These are phyloP conservation scores for Encephalitozoon hellem DNA, from an alignment of 371 early-diverging fungal species.

Conservation along the genomic window DNA sequence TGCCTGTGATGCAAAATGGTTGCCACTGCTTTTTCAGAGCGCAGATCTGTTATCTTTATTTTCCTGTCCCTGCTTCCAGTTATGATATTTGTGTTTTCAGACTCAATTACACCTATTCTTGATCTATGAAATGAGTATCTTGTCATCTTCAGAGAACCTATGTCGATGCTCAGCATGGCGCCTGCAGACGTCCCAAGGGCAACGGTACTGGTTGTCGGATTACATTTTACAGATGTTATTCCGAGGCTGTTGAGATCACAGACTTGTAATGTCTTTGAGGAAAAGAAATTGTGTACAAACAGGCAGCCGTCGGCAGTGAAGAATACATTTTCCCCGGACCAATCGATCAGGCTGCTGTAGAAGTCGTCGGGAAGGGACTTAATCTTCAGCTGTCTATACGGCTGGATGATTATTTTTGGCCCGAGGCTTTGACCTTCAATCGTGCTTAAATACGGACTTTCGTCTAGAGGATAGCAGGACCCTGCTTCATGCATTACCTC, in stretches of 20 bases:
- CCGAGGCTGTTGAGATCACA: conserved; percentile 12
- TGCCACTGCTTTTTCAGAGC: conserved; percentile 16
- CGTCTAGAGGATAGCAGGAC: background rate
- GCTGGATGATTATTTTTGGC: conserved; percentile 3
- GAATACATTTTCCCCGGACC: conserved; percentile 55
- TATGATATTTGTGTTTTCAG: conserved; percentile 35
- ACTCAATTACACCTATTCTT: conserved; percentile 58
- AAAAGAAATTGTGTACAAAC: conserved; percentile 54
- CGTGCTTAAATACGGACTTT: background rate
- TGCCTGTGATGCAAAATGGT: conserved; percentile 52
- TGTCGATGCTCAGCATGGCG: conserved; percentile 12
- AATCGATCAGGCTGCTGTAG: conserved; percentile 60
- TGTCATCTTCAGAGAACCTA: conserved; percentile 7
- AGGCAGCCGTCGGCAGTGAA: conserved; percentile 54
- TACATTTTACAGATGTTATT: conserved; percentile 53
- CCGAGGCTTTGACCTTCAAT: background rate
- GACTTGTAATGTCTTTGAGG: conserved; percentile 32
- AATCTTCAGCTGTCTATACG: conserved; percentile 33
- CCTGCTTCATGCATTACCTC: background rate
- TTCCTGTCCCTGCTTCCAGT: conserved; percentile 60
- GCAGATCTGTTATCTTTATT: conserved; percentile 55
- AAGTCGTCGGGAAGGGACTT: conserved; percentile 60
- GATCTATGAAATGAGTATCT: conserved; percentile 45
- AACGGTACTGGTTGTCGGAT: conserved; percentile 22
- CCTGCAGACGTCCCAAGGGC: conserved; percentile 44